Evolutionary conservation across 371 early-diverging fungal species (phyloP).

Genomic region (Mortierella sp.): DNA sequence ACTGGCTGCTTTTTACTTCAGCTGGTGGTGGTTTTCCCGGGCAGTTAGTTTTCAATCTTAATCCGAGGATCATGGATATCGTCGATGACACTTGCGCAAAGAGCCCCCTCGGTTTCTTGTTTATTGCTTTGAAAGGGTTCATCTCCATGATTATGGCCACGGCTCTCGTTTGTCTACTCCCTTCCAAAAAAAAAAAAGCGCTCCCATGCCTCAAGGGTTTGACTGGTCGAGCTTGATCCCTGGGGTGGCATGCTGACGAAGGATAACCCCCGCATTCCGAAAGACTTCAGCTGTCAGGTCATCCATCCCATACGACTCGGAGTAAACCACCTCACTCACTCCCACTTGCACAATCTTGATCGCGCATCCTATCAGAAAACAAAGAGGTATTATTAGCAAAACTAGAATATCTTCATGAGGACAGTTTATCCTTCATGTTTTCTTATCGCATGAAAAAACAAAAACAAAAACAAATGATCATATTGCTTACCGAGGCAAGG

Average conservation of each 20-base stretch:
- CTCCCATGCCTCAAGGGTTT: slow-evolving; percentile 3
- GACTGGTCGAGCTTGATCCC: slow-evolving; percentile 59
- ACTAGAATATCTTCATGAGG: background rate
- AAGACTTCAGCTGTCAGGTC: slow-evolving; percentile 85
- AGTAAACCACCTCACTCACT: slow-evolving; percentile 93
- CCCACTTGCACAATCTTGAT: slow-evolving; percentile 97
- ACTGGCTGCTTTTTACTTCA: too few relatives aligned
- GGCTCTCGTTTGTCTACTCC: too few relatives aligned
- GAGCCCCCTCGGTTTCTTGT: too few relatives aligned
- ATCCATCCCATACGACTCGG: slow-evolving; percentile 92
- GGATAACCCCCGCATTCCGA: slow-evolving; percentile 80
- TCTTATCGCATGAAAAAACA: background rate
- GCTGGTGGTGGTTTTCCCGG: too few relatives aligned
- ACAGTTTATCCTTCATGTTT: background rate
- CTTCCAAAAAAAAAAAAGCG: too few relatives aligned
- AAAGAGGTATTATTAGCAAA: background rate
- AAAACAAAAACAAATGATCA: background rate
- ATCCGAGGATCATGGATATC: too few relatives aligned
- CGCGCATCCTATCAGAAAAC: slow-evolving; percentile 83
- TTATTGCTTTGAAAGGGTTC: too few relatives aligned
- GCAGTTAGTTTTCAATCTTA: too few relatives aligned
- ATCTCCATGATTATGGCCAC: too few relatives aligned
- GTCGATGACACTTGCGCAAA: too few relatives aligned
- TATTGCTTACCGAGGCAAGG: slow-evolving; percentile 78
- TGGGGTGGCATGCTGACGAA: slow-evolving; percentile 85